Evolutionary conservation across 306 rosid genomes (phyloP).

Genomic region (Rubus idaeus): DNA sequence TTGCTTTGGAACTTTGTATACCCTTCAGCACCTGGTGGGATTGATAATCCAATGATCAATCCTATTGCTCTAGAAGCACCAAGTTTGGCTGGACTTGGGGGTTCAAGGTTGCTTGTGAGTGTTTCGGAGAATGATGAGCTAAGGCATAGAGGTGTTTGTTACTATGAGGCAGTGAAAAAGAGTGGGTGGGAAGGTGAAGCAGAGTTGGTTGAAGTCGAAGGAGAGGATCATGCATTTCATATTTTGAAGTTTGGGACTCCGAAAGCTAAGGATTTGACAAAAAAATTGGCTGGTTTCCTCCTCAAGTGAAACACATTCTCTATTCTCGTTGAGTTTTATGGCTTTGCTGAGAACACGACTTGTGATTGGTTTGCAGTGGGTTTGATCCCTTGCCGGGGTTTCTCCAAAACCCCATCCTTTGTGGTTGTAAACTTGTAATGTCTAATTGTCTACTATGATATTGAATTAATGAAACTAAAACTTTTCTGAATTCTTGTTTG

Average conservation of each 20-base stretch:
- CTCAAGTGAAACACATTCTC: background rate
- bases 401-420: too few relatives aligned
- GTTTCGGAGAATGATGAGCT: too few relatives aligned
- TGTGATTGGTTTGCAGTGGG: background rate
- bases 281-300: background rate
- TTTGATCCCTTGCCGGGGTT: too few relatives aligned
- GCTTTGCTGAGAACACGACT: background rate
- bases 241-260: background rate
- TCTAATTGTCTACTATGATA: background rate
- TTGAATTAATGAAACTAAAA: background rate
- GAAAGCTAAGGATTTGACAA: background rate
- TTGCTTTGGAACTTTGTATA: too few relatives aligned
- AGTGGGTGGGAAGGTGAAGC: background rate
- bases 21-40: too few relatives aligned
- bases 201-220: background rate
- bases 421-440: too few relatives aligned
- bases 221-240: constrained; percentile 3
- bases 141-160: too few relatives aligned
- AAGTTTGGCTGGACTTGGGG: too few relatives aligned
- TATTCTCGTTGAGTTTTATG: background rate
- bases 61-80: too few relatives aligned
- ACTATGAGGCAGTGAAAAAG: background rate
- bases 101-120: too few relatives aligned
- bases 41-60: too few relatives aligned
- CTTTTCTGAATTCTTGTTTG: too few relatives aligned